Percentiles rank a stretch among this genome's conserved stretches.
Conservation (phyloP, 2,329 filamentous ascomycete species). For the Monosporascus sp. region DNA sequence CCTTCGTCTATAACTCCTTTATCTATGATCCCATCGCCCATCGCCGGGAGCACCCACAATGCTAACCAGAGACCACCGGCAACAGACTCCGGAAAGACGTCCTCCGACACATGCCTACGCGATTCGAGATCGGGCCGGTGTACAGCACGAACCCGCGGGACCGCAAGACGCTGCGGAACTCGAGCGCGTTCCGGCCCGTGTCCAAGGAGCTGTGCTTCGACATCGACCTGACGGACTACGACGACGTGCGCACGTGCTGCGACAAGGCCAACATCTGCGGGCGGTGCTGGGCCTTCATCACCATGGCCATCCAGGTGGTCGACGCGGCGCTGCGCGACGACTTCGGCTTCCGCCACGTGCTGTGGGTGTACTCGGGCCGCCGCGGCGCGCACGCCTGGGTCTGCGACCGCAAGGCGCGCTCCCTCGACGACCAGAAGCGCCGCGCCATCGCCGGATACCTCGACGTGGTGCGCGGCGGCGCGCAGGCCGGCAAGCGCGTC, state of each 20-base stretch:
- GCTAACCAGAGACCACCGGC: conserved; percentile 2
- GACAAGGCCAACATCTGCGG: conserved; percentile 87
- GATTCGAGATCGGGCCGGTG: conserved; percentile 98
- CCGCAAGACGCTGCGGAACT: conserved; percentile 77
- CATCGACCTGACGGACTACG: conserved; percentile 99
- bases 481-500: conserved; percentile 81
- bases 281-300: conserved; percentile 96
- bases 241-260: conserved; percentile 93
- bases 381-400: conserved; percentile 98
- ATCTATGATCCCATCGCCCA: too few relatives aligned
- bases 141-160: conserved; percentile 93
- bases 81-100: conserved; percentile 82
- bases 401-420: conserved; percentile 81
- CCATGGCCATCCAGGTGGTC: conserved; percentile 93
- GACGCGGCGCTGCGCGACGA: conserved; percentile 85
- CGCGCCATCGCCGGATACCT: conserved; percentile 84
- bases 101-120: conserved; percentile 77
- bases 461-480: conserved; percentile 81
- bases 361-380: conserved; percentile 98
- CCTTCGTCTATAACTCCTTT: too few relatives aligned
- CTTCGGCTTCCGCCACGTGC: conserved; percentile 93
- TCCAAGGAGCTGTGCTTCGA: conserved; percentile 97
- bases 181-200: conserved; percentile 74
- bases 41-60: too few relatives aligned
- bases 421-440: conserved; percentile 80